Evolutionary conservation across 2,329 filamentous ascomycete species (phyloP).

Genomic region (Hymenoscyphus fructigenus): DNA sequence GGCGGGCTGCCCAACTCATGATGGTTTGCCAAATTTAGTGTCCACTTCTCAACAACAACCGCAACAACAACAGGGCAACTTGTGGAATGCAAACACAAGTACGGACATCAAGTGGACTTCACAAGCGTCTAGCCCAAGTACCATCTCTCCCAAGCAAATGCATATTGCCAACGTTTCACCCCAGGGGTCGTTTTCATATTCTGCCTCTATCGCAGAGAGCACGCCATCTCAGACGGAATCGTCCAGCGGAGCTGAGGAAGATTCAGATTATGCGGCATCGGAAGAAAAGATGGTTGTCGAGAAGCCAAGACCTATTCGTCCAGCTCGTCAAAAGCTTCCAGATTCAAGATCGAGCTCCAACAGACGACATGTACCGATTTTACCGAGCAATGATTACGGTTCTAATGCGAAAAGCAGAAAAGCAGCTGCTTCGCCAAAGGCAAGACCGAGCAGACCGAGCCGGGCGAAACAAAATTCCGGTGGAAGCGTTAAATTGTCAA

Average conservation of each 20-base stretch:
- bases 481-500: not conserved
- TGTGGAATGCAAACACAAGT: conserved; percentile 16
- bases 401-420: conserved; percentile 9
- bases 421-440: not conserved
- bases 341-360: conserved; percentile 11
- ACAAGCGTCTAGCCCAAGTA: conserved; percentile 18
- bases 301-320: conserved; percentile 10
- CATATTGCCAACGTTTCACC: conserved; percentile 18
- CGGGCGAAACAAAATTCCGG: not conserved
- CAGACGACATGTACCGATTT: not conserved
- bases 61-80: conserved; percentile 10
- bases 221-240: conserved; percentile 20
- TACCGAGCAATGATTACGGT: conserved; percentile 12
- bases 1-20: conserved; percentile 11
- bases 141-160: conserved; percentile 31
- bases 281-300: conserved; percentile 20
- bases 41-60: not conserved
- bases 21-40: conserved; percentile 23
- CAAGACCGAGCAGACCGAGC: not conserved
- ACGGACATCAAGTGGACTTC: conserved; percentile 18
- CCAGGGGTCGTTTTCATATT: conserved; percentile 19
- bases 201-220: conserved; percentile 23
- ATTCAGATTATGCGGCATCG: not conserved
- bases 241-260: conserved; percentile 15
- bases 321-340: conserved; percentile 26